Percentiles rank a stretch among this genome's conserved stretches.
These are phyloP conservation scores for Tetracladium maxilliforme DNA, from an alignment of 2,329 filamentous ascomycete species.

Conservation along the genomic window DNA sequence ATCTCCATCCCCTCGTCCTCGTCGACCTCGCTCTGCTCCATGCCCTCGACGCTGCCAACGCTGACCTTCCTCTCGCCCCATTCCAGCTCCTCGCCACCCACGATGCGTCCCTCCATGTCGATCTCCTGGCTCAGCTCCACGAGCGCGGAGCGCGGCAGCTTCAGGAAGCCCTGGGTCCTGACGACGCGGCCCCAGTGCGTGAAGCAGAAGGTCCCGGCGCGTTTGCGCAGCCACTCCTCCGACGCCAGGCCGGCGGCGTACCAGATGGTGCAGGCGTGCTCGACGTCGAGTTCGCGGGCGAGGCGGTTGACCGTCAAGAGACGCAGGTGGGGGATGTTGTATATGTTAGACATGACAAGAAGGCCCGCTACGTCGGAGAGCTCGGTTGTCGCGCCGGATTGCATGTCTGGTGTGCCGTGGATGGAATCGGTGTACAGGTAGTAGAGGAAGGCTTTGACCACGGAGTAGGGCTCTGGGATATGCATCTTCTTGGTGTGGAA, in stretches of 20 bases:
- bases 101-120: conserved; percentile 79
- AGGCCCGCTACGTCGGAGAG: conserved; percentile 84
- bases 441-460: conserved; percentile 88
- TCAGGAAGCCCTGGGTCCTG: conserved; percentile 73
- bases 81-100: conserved; percentile 72
- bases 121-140: conserved; percentile 90
- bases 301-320: conserved; percentile 84
- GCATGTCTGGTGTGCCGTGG: conserved; percentile 31
- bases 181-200: conserved; percentile 92
- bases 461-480: conserved; percentile 88
- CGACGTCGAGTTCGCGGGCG: conserved; percentile 80
- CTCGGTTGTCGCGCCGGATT: conserved; percentile 40
- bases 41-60: conserved; percentile 41
- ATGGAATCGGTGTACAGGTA: conserved; percentile 97
- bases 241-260: conserved; percentile 80
- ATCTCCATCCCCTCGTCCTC: conserved; percentile 52
- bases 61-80: conserved; percentile 36
- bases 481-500: conserved; percentile 97
- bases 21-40: conserved; percentile 38
- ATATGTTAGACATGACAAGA: conserved; percentile 94
- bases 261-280: conserved; percentile 93
- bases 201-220: conserved; percentile 78
- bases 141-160: conserved; percentile 62
- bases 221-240: conserved; percentile 85
- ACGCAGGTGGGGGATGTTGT: conserved; percentile 88